These are phyloP conservation scores for Ceratocystis lukuohia DNA, from an alignment of 2,329 filamentous ascomycete species.

Conservation along the genomic window DNA sequence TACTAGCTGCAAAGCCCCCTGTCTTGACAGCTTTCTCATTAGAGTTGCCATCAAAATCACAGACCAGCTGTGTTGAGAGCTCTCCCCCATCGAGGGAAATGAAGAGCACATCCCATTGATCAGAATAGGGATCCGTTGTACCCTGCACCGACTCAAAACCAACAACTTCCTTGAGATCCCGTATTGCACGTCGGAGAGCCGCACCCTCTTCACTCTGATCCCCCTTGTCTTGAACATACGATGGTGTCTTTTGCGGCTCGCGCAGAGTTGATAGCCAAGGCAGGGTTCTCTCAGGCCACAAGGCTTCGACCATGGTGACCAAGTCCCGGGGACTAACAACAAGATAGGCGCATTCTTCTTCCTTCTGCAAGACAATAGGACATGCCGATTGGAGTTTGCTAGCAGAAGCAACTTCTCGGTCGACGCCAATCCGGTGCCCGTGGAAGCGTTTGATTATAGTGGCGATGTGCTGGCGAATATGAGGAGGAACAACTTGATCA, in stretches of 20 bases:
- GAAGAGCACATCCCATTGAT: conserved; percentile 72
- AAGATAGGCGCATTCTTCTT: conserved; percentile 44
- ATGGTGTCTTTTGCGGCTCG: neutral
- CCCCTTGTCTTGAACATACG: neutral
- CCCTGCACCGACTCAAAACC: conserved; percentile 52
- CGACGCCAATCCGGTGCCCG: conserved; percentile 23
- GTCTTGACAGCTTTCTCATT: neutral
- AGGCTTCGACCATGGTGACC: conserved; percentile 63
- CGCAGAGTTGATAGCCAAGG: conserved; percentile 32
- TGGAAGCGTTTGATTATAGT: conserved; percentile 55
- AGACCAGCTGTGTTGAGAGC: conserved; percentile 58
- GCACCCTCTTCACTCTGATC: conserved; percentile 50
- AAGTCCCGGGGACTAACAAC: conserved; percentile 70
- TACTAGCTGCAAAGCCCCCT: conserved; percentile 23
- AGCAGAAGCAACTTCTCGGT: neutral
- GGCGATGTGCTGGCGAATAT: conserved; percentile 56
- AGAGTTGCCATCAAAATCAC: conserved; percentile 40
- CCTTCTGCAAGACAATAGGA: neutral
- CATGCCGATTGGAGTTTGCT: neutral
- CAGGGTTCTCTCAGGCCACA: conserved; percentile 63
- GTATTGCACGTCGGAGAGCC: conserved; percentile 51
- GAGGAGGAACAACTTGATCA: conserved; percentile 44
- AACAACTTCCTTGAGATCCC: conserved; percentile 55
- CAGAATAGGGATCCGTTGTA: conserved; percentile 63
- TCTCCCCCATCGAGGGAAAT: conserved; percentile 59